These are phyloP conservation scores for Scedosporium dehoogii DNA, from an alignment of 2,329 filamentous ascomycete species.

Conservation along the genomic window DNA sequence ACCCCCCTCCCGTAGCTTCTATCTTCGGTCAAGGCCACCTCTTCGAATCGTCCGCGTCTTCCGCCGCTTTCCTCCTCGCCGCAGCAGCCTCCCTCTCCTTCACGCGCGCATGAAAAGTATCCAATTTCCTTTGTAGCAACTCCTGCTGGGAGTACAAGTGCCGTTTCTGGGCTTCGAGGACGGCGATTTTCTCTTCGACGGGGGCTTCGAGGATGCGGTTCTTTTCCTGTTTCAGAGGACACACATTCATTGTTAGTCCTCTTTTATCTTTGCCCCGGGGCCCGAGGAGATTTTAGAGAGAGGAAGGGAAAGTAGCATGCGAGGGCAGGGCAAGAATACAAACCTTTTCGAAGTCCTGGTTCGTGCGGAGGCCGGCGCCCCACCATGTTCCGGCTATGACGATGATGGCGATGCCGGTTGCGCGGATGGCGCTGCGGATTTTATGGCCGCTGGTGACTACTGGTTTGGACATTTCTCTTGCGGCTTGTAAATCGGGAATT, in stretches of 20 bases:
- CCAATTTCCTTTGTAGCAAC: constrained; percentile 31
- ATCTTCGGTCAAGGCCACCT: background rate
- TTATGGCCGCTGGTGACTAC: background rate
- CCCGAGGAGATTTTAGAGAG: background rate
- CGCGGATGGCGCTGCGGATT: constrained; percentile 15
- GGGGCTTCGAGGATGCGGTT: constrained; percentile 26
- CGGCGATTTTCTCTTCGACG: constrained; percentile 32
- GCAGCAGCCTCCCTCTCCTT: constrained; percentile 22
- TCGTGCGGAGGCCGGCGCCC: constrained; percentile 38
- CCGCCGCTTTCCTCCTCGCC: constrained; percentile 16
- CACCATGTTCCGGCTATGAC: constrained; percentile 36
- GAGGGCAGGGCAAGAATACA: constrained; percentile 1
- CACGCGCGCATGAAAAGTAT: constrained; percentile 27
- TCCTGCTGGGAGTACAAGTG: constrained; percentile 27
- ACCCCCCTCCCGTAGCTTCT: too few relatives aligned
- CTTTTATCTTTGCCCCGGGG: background rate
- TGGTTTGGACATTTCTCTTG: background rate
- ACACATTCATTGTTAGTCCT: background rate
- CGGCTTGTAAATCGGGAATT: background rate
- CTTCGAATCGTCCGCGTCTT: constrained; percentile 3
- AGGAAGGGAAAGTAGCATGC: background rate
- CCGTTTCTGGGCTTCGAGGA: constrained; percentile 31
- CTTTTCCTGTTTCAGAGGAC: constrained; percentile 16
- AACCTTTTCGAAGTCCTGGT: constrained; percentile 35
- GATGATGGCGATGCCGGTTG: constrained; percentile 35